Conservation (phyloP, 257 asterid genomes). For the Misopates orontium region DNA sequence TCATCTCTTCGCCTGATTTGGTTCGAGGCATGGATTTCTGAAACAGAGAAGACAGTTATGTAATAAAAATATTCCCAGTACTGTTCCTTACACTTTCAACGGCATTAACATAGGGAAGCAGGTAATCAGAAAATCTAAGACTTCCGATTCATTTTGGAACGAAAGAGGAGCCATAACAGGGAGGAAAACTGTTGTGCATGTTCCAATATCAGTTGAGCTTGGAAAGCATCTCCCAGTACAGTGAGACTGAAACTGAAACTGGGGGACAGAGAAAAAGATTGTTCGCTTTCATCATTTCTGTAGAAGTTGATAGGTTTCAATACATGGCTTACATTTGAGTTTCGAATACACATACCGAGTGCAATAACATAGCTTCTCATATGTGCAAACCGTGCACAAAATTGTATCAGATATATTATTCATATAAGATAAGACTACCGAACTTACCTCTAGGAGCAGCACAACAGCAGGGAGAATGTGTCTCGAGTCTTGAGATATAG, state of each 20-base stretch:
- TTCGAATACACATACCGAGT: constrained; percentile 12
- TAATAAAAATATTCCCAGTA: constrained; percentile 23
- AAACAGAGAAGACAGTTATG: constrained; percentile 28
- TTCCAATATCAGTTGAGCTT: constrained; percentile 13
- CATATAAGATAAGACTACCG: constrained; percentile 13
- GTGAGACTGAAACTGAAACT: not conserved
- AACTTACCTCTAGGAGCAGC: constrained; percentile 75
- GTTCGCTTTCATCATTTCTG: not conserved
- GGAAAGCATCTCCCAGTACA: constrained; percentile 6
- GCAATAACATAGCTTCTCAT: not conserved
- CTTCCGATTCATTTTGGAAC: constrained; percentile 19
- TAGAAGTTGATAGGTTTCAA: constrained; percentile 5
- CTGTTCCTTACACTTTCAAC: constrained; percentile 17
- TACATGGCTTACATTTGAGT: constrained; percentile 4
- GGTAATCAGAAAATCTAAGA: constrained; percentile 17
- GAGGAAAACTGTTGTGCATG: constrained; percentile 4
- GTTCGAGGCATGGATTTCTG: constrained; percentile 86
- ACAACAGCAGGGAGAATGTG: constrained; percentile 80
- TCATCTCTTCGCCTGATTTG: constrained; percentile 85
- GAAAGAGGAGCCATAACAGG: constrained; percentile 12
- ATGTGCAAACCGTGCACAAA: not conserved
- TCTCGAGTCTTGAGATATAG: constrained; percentile 82
- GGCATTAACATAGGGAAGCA: constrained; percentile 10
- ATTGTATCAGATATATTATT: constrained; percentile 15
- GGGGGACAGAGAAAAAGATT: not conserved